Percentiles rank a stretch among this genome's conserved stretches.
These are phyloP conservation scores for Botrytis galanthina DNA, from an alignment of 2,329 filamentous ascomycete genomes.

Conservation along the genomic window DNA sequence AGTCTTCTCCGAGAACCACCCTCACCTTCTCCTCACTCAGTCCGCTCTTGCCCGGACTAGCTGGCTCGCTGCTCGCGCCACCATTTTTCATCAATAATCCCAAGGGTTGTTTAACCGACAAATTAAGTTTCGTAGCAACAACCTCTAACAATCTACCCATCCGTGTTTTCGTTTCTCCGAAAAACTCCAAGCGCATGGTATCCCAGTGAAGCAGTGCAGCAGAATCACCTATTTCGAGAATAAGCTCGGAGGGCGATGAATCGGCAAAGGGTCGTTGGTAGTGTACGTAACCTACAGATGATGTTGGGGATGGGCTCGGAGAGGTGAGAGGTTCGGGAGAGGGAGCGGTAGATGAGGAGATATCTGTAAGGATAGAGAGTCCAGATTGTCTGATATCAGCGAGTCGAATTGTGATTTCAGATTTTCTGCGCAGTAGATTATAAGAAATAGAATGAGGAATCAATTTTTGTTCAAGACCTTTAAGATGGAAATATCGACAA, in stretches of 20 bases:
- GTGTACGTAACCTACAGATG: slow-evolving; percentile 57
- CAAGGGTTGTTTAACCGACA: slow-evolving; percentile 60
- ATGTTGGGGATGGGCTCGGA: slow-evolving; percentile 22
- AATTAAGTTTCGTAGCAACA: slow-evolving; percentile 74
- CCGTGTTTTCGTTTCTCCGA: slow-evolving; percentile 65
- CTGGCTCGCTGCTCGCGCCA: slow-evolving; percentile 59
- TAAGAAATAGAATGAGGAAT: slow-evolving; percentile 74
- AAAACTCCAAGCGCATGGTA: slow-evolving; percentile 55
- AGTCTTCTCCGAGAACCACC: slow-evolving; percentile 58
- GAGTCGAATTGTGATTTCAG: slow-evolving; percentile 76
- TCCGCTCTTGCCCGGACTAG: slow-evolving; percentile 67
- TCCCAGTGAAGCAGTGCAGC: slow-evolving; percentile 55
- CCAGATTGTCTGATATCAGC: slow-evolving; percentile 90
- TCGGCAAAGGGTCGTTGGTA: slow-evolving; percentile 89
- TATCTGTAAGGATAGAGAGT: slow-evolving; percentile 61
- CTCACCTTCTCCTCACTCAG: slow-evolving; percentile 69
- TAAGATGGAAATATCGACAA: slow-evolving; percentile 90
- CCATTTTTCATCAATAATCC: slow-evolving; percentile 66
- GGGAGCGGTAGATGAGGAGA: slow-evolving; percentile 32
- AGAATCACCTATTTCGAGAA: slow-evolving; percentile 70
- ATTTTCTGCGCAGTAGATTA: slow-evolving; percentile 65
- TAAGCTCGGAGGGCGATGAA: slow-evolving; percentile 66
- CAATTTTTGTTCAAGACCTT: slow-evolving; percentile 83
- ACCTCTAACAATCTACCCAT: slow-evolving; percentile 75
- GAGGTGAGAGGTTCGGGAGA: slow-evolving; percentile 28